Evolutionary conservation across 2,329 filamentous ascomycete genomes (phyloP), one percentile per base, ranked within the genome.

Genomic region (Hortaea sp.): DNA sequence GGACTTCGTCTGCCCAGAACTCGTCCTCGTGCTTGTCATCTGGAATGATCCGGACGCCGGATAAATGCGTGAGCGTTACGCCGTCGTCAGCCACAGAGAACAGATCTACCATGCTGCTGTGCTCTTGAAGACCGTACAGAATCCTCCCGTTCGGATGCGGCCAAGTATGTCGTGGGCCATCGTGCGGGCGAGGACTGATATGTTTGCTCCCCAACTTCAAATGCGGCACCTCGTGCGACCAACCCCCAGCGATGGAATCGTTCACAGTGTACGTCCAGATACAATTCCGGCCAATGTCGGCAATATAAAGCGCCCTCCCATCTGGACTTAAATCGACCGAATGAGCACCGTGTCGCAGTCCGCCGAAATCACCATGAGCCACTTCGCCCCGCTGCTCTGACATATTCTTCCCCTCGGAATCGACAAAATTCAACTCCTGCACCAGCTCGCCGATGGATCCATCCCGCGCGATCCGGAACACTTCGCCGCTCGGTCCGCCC

Each of bases 1-100:
- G 55, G 4, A 64, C 63, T 41, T 65, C 62, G 42, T 65, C 63
- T 2, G 63, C 63, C 63, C 63, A 65, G 48, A 60, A 65, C 5
- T 57, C 40, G 34, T 55, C 59, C 28, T 57, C 52, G 34, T 65
- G 57, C 35, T 62, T 60, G 39, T 57, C 57, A 7, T 48, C 45
- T 1, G 63, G 63, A 9, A 65, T 57, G 20, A 64, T 58, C 28
- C 53, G 56, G 5, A 54, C 56, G 13, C 58, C 61, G n/a, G 55
- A 48, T 7, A 53, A 48, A 39, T 62, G 57, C 28, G 57, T 32
- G 35, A 63, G 47, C 0, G 54, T 59, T 3, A 57, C 55, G 4
- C 60, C 58, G 35, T 62, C 57, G 1, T 52, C 45, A 6, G 50
- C 52, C 6, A 63, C 50, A 6, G 53, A 40, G 39, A 64, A 63